Conservation (phyloP, 225 moss, liverwort and hornwort genomes). For the Physcomitrium patens region DNA sequence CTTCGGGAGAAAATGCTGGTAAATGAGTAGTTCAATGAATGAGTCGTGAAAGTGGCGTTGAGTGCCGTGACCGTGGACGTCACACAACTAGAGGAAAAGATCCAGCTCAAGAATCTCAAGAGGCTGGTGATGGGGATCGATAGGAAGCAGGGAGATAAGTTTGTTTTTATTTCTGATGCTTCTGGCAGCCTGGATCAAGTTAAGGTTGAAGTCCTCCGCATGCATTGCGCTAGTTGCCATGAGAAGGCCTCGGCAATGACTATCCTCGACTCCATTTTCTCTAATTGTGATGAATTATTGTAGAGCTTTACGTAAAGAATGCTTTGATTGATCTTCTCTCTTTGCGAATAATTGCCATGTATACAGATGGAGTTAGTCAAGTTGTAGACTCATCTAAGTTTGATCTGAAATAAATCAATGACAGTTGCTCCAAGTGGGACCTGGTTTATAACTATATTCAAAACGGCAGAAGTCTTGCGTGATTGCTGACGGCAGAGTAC, state of each 20-base stretch:
- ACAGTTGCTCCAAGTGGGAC: not conserved
- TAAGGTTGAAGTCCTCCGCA: no score
- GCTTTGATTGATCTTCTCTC: no score
- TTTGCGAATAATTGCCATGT: no score
- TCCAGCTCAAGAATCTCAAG: not conserved
- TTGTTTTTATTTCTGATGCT: constrained; percentile 20
- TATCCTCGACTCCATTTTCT: no score
- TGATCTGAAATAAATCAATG: not conserved
- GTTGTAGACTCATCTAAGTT: not conserved
- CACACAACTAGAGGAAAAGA: constrained; percentile 4
- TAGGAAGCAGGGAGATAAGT: constrained; percentile 17
- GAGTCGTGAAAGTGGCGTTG: not conserved
- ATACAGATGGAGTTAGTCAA: not conserved
- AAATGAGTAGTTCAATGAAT: constrained; percentile 9
- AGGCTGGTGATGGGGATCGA: not conserved
- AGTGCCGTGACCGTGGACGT: not conserved
- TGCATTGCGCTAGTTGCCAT: no score
- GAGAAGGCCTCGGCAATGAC: no score
- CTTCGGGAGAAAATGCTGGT: not conserved
- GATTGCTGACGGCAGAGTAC: no score
- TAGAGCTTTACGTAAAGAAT: no score
- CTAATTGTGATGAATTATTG: no score
- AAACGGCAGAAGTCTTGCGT: no score
- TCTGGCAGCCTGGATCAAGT: not conserved
- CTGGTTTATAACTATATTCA: no score